A percentile compares a stretch with the other conserved stretches of the same genome.
Conservation (phyloP, 2,329 filamentous ascomycete species). For the Aspergillus sp. region DNA sequence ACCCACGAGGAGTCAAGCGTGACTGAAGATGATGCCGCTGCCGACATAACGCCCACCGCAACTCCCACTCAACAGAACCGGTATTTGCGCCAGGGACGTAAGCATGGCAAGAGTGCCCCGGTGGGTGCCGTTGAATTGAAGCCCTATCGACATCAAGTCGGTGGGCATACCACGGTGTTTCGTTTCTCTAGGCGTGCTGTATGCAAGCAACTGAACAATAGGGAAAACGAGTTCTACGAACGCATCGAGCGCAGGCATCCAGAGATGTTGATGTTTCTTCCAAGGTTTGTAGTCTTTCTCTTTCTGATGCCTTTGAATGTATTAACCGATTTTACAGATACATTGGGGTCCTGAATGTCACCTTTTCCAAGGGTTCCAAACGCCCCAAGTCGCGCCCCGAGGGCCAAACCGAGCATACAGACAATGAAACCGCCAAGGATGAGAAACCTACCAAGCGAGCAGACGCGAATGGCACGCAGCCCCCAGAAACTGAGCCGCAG, state of each 20-base stretch:
- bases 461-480: conserved; percentile 8
- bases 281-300: conserved; percentile 53
- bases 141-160: conserved; percentile 95
- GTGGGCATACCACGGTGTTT: conserved; percentile 93
- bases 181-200: conserved; percentile 91
- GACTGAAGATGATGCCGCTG: conserved; percentile 42
- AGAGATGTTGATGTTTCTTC: conserved; percentile 81
- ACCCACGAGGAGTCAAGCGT: conserved; percentile 46
- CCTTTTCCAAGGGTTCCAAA: conserved; percentile 76
- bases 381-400: conserved; percentile 43
- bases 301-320: conserved; percentile 2
- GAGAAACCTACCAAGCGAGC: conserved; percentile 8
- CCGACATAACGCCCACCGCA: conserved; percentile 41
- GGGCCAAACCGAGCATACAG: conserved; percentile 15
- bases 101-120: conserved; percentile 40
- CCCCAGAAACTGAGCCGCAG: conserved; percentile 27
- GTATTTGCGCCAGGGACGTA: conserved; percentile 22
- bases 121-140: conserved; percentile 91
- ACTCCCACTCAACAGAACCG: conserved; percentile 32
- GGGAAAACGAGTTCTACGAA: conserved; percentile 98
- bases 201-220: conserved; percentile 96
- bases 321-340: conserved; percentile 52
- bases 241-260: conserved; percentile 87
- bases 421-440: conserved; percentile 6
- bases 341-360: conserved; percentile 94